Evolutionary conservation across 2,329 filamentous ascomycete species (phyloP).

Genomic region (Nothopassalora personata): DNA sequence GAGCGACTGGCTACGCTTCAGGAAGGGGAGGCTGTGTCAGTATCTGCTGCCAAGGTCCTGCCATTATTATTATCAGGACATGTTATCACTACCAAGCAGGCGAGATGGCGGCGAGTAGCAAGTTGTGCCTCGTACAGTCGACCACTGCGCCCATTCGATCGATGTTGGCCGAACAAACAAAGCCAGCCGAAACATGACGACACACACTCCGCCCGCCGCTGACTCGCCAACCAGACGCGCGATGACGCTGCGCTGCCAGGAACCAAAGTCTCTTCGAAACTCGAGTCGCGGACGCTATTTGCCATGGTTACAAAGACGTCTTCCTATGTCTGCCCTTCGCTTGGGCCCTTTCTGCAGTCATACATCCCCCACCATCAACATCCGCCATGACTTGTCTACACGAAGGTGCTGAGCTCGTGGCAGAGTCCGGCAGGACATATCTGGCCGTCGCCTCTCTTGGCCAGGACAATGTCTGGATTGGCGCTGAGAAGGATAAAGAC

Average conservation of each 20-base stretch:
- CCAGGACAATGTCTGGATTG: slow-evolving; percentile 28
- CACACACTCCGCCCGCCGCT: too few relatives aligned
- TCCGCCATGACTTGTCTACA: slow-evolving; percentile 7
- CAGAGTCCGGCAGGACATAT: slow-evolving; percentile 25
- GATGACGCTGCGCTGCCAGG: neutral
- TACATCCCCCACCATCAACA: neutral
- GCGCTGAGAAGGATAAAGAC: slow-evolving; percentile 15
- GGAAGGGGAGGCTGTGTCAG: too few relatives aligned
- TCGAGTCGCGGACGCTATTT: neutral
- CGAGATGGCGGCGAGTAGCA: too few relatives aligned
- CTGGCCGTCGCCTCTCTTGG: slow-evolving; percentile 26
- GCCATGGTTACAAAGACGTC: neutral
- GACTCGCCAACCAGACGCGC: neutral
- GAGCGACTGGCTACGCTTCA: neutral
- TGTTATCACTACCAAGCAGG: too few relatives aligned
- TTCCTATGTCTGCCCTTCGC: neutral
- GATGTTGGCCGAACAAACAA: too few relatives aligned
- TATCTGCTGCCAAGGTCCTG: too few relatives aligned
- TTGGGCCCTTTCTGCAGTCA: neutral
- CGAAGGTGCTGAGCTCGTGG: slow-evolving; percentile 21
- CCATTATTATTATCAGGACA: too few relatives aligned
- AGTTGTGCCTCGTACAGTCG: too few relatives aligned
- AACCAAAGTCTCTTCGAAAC: neutral
- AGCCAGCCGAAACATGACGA: neutral
- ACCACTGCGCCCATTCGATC: too few relatives aligned